Percentiles rank a stretch among this genome's conserved stretches.
phyloP scores from a whole-genome alignment of 164 flowering plant genomes.

The Sedum album region DNA sequence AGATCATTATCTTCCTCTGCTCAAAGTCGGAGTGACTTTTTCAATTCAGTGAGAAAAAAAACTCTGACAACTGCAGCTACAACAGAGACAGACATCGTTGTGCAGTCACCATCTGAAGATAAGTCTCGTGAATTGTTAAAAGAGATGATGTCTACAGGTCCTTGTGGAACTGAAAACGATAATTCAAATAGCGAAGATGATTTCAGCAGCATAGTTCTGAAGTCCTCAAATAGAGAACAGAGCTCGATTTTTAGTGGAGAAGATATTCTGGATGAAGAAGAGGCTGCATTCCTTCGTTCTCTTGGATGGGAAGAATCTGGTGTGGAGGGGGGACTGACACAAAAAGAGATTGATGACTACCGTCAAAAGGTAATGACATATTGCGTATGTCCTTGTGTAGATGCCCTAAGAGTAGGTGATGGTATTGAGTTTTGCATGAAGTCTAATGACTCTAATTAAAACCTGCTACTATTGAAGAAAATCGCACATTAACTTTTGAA shows the following conservation, averaged over 20 bases:
- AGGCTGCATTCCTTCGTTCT: conserved; percentile 67
- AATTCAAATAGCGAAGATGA: conserved; percentile 31
- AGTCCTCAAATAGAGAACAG: conserved; percentile 22
- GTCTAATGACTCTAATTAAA: background rate
- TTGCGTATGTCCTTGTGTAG: background rate
- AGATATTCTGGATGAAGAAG: conserved; percentile 51
- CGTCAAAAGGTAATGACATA: conserved; percentile 45
- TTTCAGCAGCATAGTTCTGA: conserved; percentile 20
- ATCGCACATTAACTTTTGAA: background rate
- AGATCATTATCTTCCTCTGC: conserved; percentile 28
- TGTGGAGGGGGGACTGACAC: conserved; percentile 77
- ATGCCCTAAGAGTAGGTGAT: too few relatives aligned
- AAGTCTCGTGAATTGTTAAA: conserved; percentile 29
- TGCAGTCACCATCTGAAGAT: conserved; percentile 22
- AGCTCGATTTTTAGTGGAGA: conserved; percentile 15
- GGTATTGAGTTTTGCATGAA: background rate
- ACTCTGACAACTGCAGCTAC: conserved; percentile 25
- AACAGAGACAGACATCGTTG: conserved; percentile 26
- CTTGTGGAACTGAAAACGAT: conserved; percentile 25
- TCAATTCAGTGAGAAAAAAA: conserved; percentile 71
- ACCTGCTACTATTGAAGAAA: background rate
- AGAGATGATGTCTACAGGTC: conserved; percentile 22
- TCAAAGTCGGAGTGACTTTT: conserved; percentile 75
- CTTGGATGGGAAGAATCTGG: conserved; percentile 92
- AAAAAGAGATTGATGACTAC: conserved; percentile 79